These are phyloP conservation scores for Cercospora sp. DNA, from an alignment of 2,329 filamentous ascomycete genomes.

Conservation along the genomic window DNA sequence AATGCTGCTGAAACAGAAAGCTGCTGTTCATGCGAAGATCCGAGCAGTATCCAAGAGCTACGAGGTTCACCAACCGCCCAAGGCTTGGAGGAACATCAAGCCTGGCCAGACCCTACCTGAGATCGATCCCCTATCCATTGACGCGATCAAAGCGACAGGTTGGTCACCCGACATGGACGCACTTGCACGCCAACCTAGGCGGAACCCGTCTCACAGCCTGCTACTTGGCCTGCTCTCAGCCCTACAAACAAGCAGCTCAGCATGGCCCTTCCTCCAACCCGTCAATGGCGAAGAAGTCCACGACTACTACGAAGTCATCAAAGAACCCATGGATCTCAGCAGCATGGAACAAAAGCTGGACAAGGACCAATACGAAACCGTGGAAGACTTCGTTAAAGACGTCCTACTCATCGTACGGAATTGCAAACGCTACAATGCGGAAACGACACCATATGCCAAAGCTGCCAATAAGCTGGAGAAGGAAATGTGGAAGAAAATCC, in stretches of 20 bases:
- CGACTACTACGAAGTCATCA: constrained; percentile 99
- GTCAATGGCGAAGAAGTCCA: constrained; percentile 94
- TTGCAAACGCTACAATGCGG: constrained; percentile 94
- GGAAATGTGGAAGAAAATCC: constrained; percentile 92
- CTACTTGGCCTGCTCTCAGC: constrained; percentile 91
- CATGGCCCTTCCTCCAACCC: constrained; percentile 92
- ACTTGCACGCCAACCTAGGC: constrained; percentile 87
- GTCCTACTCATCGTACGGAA: constrained; percentile 90
- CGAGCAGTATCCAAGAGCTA: constrained; percentile 86
- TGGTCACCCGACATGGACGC: constrained; percentile 99
- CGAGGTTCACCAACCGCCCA: constrained; percentile 79
- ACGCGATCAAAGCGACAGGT: constrained; percentile 83
- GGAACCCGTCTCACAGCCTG: constrained; percentile 94
- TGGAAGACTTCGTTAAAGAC: constrained; percentile 88
- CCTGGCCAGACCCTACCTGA: constrained; percentile 56
- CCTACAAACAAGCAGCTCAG: constrained; percentile 87
- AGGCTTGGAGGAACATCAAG: constrained; percentile 70
- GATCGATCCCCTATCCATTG: constrained; percentile 83
- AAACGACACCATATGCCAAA: constrained; percentile 92
- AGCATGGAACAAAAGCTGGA: constrained; percentile 97
- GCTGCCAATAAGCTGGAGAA: constrained; percentile 90
- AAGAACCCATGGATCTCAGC: constrained; percentile 92
- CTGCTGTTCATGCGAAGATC: constrained; percentile 92
- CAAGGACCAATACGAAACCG: constrained; percentile 84
- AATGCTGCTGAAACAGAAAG: constrained; percentile 97